phyloP scores from a whole-genome alignment of 345 rosid species.

The Acer saccharum region DNA sequence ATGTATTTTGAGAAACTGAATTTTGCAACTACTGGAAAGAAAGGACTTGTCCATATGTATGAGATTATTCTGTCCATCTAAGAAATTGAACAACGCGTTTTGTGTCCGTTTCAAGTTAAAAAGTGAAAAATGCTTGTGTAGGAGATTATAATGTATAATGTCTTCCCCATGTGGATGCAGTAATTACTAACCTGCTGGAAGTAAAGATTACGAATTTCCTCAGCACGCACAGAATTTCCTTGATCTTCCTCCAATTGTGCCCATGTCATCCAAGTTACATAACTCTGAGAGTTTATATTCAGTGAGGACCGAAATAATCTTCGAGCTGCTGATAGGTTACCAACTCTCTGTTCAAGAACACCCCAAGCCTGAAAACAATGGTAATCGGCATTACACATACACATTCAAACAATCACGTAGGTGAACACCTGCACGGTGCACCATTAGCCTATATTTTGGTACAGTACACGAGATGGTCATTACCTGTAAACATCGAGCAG shows the following conservation, averaged over 20 bases:
- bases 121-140: background rate
- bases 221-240: constrained; percentile 89
- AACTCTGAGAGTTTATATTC: constrained; percentile 84
- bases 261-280: constrained; percentile 99
- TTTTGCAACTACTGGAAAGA: background rate
- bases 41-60: background rate
- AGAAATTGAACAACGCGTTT: too few species aligned
- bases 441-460: background rate
- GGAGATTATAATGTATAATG: background rate
- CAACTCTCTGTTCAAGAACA: constrained; percentile 86
- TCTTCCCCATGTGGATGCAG: background rate
- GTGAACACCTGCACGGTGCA: background rate
- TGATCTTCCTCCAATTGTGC: constrained; percentile 94
- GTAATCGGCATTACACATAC: background rate
- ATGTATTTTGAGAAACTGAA: background rate
- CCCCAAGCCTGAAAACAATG: constrained; percentile 79
- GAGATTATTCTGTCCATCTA: too few species aligned
- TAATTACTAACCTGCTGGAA: constrained; percentile 80
- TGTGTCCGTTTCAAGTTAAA: background rate
- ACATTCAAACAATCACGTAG: background rate
- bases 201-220: constrained; percentile 89
- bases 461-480: constrained; percentile 6
- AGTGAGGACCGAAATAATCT: constrained; percentile 86
- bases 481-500: constrained; percentile 94
- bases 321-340: constrained; percentile 85